These are phyloP conservation scores for Boeremia exigua DNA, from an alignment of 2,329 filamentous ascomycete genomes.

Conservation along the genomic window DNA sequence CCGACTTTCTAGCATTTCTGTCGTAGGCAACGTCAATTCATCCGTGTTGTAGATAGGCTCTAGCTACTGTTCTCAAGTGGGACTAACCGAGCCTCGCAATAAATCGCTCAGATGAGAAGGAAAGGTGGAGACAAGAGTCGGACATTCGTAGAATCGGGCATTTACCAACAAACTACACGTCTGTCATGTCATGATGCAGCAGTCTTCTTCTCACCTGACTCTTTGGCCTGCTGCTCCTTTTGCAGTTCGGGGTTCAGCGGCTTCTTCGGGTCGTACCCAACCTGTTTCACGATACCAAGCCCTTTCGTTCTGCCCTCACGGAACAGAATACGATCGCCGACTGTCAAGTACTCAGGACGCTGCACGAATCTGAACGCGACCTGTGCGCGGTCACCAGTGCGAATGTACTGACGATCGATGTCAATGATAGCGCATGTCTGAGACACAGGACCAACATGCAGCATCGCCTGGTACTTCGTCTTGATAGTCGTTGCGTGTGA, in stretches of 20 bases:
- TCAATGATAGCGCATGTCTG: conserved; percentile 98
- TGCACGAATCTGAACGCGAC: conserved; percentile 97
- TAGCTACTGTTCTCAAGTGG: not conserved
- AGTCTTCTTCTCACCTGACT: conserved; percentile 18
- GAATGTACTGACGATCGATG: conserved; percentile 93
- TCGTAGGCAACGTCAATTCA: not conserved
- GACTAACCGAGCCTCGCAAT: conserved; percentile 3
- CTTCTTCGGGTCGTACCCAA: conserved; percentile 78
- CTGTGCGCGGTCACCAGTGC: conserved; percentile 90
- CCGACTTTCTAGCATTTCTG: not conserved
- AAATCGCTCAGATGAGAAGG: conserved; percentile 4
- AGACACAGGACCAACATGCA: conserved; percentile 92
- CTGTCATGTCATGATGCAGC: conserved; percentile 5
- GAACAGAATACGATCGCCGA: conserved; percentile 90
- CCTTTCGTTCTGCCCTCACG: conserved; percentile 95
- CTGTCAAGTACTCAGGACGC: conserved; percentile 86
- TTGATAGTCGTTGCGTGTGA: conserved; percentile 98
- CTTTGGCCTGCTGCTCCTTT: conserved; percentile 32
- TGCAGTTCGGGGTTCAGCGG: conserved; percentile 48
- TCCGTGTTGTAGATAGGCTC: not conserved
- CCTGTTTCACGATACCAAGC: conserved; percentile 87
- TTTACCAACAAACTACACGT: not conserved
- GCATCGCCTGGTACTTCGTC: conserved; percentile 95
- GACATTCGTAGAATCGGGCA: not conserved
- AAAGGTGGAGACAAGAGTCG: not conserved